Evolutionary conservation across 1,139 yeast genomes (phyloP).

Genomic region (Lodderomyces oxycetoniae): DNA sequence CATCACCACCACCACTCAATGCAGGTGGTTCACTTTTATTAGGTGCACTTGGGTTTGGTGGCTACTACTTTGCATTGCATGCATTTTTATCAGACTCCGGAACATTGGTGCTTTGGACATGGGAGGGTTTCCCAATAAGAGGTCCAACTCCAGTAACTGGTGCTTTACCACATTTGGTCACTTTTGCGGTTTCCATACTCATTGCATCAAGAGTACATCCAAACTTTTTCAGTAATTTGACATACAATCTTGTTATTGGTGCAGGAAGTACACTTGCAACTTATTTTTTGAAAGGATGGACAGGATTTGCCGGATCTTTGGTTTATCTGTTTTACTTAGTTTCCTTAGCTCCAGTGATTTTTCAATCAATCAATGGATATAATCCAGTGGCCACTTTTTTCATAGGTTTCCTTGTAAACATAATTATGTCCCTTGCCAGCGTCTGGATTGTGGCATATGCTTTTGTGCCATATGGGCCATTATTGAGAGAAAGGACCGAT

Average conservation of each 20-base stretch:
- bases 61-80: slow-evolving; percentile 65
- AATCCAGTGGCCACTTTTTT: slow-evolving; percentile 57
- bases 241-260: slow-evolving; percentile 37
- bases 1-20: slow-evolving; percentile 1
- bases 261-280: slow-evolving; percentile 47
- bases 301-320: slow-evolving; percentile 77
- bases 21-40: slow-evolving; percentile 39
- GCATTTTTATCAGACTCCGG: slow-evolving; percentile 81
- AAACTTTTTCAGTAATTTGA: slow-evolving; percentile 21
- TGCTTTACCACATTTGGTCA: slow-evolving; percentile 62
- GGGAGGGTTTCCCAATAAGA: slow-evolving; percentile 86
- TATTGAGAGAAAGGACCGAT: slow-evolving; percentile 85
- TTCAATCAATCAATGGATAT: slow-evolving; percentile 54
- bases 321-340: slow-evolving; percentile 60
- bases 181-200: slow-evolving; percentile 54
- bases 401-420: slow-evolving; percentile 50
- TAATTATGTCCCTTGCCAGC: slow-evolving; percentile 66
- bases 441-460: slow-evolving; percentile 99
- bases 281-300: slow-evolving; percentile 62
- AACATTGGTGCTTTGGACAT: slow-evolving; percentile 81
- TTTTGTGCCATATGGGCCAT: slow-evolving; percentile 90
- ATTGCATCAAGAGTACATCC: slow-evolving; percentile 25
- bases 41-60: slow-evolving; percentile 72
- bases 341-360: slow-evolving; percentile 58
- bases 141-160: slow-evolving; percentile 94